Evolutionary conservation across 495 filamentous ascomycete genomes (phyloP), one percentile per base, ranked within the genome.

Genomic region (Podospora appendiculata): DNA sequence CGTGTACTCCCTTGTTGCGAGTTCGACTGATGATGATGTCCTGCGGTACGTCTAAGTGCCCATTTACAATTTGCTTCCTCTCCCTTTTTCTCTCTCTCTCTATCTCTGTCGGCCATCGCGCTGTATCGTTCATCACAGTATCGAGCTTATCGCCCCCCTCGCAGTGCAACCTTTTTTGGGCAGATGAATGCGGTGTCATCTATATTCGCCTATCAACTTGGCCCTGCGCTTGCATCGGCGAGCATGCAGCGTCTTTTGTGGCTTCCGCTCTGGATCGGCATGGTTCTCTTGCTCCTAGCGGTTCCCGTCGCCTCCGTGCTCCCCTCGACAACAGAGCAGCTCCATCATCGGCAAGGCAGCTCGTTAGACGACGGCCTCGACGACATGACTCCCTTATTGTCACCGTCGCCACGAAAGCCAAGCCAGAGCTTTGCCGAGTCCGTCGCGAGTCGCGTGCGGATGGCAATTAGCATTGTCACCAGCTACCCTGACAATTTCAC

Each of bases 161-260:
- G 9, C 19, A 73, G 72, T 8, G 71, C 72, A 36, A 70, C 70
- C 25, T 74, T 70, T 55, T 75, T 75, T 44, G 70, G 68, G 47
- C 67, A 69, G 58, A 65, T 66, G 47, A 74, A 67, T 48, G 69
- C 71, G 9, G 52, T 72, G 7, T 59, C 71, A 11, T 68, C 67
- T 45, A 65, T 73, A 8, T 65, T 71, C 41, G 64, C 63, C 13
- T 64, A 65, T 18, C 63, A 63, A 39, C 62, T 73, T 10, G 69
- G 72, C 3, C 72, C 72, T 1, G 70, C 70, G 13, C 59, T 74
- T 17, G 71, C 72, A 33, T 69, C 70, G 1, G 65, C 61, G 5
- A 67, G 63, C 46, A 75, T 75, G 72, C 62, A 53, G n/a, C 12
- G 65, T 14, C 46, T 58, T 7, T 55, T 72, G 1, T 67, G 67